Conservation (phyloP, 495 filamentous ascomycete genomes). For the Sporormia fimetaria region DNA sequence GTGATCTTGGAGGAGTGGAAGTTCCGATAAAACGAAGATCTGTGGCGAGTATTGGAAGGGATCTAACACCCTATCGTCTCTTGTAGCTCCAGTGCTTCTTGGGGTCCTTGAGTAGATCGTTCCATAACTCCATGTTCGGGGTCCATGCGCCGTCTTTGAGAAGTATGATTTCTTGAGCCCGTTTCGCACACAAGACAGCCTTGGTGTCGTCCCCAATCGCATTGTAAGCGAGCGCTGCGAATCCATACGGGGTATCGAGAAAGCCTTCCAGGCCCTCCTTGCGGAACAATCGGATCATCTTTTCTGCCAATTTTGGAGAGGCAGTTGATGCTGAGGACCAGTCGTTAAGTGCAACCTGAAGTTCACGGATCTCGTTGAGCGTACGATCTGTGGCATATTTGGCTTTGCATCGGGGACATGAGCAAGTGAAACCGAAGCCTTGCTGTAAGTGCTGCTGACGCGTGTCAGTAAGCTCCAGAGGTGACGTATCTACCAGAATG, state of each 20-base stretch:
- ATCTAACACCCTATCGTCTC: no score
- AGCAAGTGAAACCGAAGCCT: constrained; percentile 22
- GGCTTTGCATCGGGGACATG: constrained; percentile 14
- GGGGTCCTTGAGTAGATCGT: constrained; percentile 11
- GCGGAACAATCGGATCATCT: constrained; percentile 24
- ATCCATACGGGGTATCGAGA: constrained; percentile 25
- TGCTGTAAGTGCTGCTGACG: constrained; percentile 12
- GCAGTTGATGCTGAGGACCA: constrained; percentile 8
- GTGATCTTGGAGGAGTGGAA: no score
- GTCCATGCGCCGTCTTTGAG: constrained; percentile 30
- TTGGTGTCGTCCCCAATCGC: constrained; percentile 21
- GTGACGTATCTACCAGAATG: constrained; percentile 13
- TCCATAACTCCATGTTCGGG: constrained; percentile 16
- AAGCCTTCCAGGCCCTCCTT: constrained; percentile 27
- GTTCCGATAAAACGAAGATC: no score
- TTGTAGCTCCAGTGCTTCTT: constrained; percentile 18
- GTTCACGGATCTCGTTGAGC: constrained; percentile 2
- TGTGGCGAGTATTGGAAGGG: no score
- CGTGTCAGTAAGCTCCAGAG: constrained; percentile 6
- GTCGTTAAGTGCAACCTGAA: constrained; percentile 15
- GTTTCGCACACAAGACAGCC: constrained; percentile 20
- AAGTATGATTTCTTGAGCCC: constrained; percentile 19
- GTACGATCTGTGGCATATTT: constrained; percentile 4
- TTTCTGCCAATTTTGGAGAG: constrained; percentile 20
- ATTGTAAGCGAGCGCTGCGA: constrained; percentile 26